A percentile compares a stretch with the other conserved stretches of the same genome.
These are phyloP conservation scores for Theileria orientalis DNA, from an alignment of 169 alveolate genomes.

Conservation along the genomic window DNA sequence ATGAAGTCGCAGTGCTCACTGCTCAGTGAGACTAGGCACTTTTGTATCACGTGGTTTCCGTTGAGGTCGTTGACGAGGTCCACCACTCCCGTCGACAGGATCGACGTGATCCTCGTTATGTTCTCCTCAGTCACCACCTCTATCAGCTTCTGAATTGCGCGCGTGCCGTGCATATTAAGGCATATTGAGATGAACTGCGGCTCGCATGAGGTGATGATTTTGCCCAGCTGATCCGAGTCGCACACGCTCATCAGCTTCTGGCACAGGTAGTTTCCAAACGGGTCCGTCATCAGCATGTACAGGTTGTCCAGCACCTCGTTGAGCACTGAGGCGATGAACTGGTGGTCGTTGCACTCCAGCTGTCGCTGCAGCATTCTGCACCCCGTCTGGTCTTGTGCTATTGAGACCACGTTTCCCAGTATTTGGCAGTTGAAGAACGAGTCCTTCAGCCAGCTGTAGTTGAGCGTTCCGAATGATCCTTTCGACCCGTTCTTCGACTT, in stretches of 20 bases:
- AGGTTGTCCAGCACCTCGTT: constrained; percentile 77
- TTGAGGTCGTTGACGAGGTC: constrained; percentile 82
- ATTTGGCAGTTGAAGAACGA: constrained; percentile 30
- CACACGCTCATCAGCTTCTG: constrained; percentile 88
- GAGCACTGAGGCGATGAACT: constrained; percentile 66
- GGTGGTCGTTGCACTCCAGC: constrained; percentile 74
- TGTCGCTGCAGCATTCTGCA: constrained; percentile 84
- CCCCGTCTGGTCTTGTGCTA: constrained; percentile 83
- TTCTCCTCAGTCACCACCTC: constrained; percentile 75
- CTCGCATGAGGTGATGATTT: constrained; percentile 71
- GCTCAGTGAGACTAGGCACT: constrained; percentile 74
- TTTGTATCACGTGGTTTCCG: constrained; percentile 92
- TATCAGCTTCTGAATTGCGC: constrained; percentile 90
- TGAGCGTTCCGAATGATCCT: background rate
- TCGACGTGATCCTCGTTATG: constrained; percentile 8
- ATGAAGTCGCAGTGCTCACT: constrained; percentile 82
- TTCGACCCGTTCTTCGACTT: background rate
- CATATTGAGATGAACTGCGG: constrained; percentile 78
- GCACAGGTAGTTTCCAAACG: constrained; percentile 92
- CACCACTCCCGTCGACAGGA: constrained; percentile 66
- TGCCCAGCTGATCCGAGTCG: constrained; percentile 59
- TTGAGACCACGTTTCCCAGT: constrained; percentile 36
- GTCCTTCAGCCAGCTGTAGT: constrained; percentile 26
- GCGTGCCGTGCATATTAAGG: constrained; percentile 90
- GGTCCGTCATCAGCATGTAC: constrained; percentile 84